These are phyloP conservation scores for Rhizopus stolonifer DNA, from an alignment of 371 early-diverging fungal genomes.

Conservation along the genomic window DNA sequence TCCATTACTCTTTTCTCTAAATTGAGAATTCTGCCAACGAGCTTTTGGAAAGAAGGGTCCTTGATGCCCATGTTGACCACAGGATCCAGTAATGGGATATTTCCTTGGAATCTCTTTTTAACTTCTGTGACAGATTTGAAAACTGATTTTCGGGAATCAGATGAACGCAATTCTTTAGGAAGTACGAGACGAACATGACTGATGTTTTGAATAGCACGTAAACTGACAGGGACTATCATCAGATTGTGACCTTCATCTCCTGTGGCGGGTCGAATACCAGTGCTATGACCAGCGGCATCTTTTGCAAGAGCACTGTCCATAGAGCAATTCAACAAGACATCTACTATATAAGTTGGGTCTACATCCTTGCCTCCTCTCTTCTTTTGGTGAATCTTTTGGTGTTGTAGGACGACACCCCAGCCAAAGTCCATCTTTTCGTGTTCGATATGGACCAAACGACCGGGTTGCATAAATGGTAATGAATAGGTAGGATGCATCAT, in stretches of 20 bases:
- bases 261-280: constrained; percentile 63
- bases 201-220: constrained; percentile 74
- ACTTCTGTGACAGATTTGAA: constrained; percentile 74
- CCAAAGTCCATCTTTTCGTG: constrained; percentile 81
- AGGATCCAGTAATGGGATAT: constrained; percentile 85
- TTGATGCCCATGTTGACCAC: constrained; percentile 87
- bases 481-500: constrained; percentile 79
- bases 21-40: constrained; percentile 71
- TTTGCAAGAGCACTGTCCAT: constrained; percentile 54
- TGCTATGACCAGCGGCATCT: constrained; percentile 56
- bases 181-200: constrained; percentile 77
- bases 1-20: constrained; percentile 65
- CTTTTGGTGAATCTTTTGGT: constrained; percentile 15
- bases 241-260: constrained; percentile 40
- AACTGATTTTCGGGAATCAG: constrained; percentile 62
- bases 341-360: constrained; percentile 68
- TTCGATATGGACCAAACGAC: constrained; percentile 77
- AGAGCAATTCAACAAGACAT: constrained; percentile 81
- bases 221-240: constrained; percentile 74
- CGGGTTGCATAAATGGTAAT: constrained; percentile 86
- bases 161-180: constrained; percentile 67
- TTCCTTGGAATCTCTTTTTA: constrained; percentile 69
- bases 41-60: constrained; percentile 75
- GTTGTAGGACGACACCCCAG: constrained; percentile 87
- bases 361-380: constrained; percentile 35